Conservation (phyloP, 805 yeast species). For the Blastobotrys attinorum region DNA sequence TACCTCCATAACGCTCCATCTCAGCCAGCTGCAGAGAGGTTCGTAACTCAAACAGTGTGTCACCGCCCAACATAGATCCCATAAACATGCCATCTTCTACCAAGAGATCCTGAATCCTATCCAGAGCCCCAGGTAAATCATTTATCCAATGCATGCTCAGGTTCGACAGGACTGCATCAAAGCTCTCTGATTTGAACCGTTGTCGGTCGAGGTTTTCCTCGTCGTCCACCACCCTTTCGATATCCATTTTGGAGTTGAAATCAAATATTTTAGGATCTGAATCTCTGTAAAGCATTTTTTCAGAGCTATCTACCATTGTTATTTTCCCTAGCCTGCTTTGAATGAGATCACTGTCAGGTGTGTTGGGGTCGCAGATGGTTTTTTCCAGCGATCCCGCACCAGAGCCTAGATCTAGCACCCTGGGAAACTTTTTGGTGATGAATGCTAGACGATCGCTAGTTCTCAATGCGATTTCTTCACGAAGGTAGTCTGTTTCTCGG, state of each 20-base stretch:
- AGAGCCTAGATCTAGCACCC: constrained; percentile 64
- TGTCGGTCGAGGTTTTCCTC: constrained; percentile 53
- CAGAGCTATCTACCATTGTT: constrained; percentile 61
- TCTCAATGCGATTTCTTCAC: constrained; percentile 65
- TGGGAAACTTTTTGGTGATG: constrained; percentile 53
- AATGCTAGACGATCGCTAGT: constrained; percentile 71
- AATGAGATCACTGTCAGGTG: constrained; percentile 47
- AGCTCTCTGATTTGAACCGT: constrained; percentile 34
- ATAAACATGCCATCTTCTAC: constrained; percentile 77
- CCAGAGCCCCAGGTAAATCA: constrained; percentile 62
- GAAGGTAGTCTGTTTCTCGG: constrained; percentile 57
- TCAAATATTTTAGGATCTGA: constrained; percentile 27
- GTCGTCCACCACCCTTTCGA: constrained; percentile 51
- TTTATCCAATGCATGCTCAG: constrained; percentile 79
- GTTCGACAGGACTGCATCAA: constrained; percentile 68
- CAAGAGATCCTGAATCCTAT: constrained; percentile 47
- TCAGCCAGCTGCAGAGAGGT: constrained; percentile 79
- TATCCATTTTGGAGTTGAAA: constrained; percentile 38
- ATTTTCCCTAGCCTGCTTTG: constrained; percentile 44
- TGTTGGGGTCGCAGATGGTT: constrained; percentile 33
- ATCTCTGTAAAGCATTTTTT: constrained; percentile 47
- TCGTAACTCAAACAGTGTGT: constrained; percentile 73
- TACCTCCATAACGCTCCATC: constrained; percentile 68
- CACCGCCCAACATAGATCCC: constrained; percentile 78
- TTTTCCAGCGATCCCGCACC: constrained; percentile 58